Evolutionary conservation across 1,284 basidiomycete species (phyloP).

Genomic region (Fomitopsis betulina): DNA sequence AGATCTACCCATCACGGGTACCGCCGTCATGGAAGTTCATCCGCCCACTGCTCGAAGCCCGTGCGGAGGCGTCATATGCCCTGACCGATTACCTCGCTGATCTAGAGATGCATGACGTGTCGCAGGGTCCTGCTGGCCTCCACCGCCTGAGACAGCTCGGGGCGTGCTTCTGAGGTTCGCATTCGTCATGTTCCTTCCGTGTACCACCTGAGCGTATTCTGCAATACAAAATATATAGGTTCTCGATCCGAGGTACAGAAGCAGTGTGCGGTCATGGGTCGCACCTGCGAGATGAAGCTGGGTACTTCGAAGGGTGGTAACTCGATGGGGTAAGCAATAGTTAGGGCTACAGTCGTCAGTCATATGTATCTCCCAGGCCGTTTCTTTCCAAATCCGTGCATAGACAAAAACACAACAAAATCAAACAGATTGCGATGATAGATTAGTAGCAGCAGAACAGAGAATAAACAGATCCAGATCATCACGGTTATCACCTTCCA

Average conservation of each 20-base stretch:
- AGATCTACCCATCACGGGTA: not conserved
- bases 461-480: not conserved
- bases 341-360: not conserved
- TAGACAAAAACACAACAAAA: not conserved
- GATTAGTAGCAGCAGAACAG: not conserved
- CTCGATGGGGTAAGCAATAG: not conserved
- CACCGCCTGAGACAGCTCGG: not conserved
- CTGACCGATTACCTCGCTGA: slow-evolving; percentile 1
- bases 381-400: not conserved
- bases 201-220: not conserved
- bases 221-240: not conserved
- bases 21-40: slow-evolving; percentile 14
- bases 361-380: not conserved
- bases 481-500: slow-evolving; percentile 1
- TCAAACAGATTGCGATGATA: not conserved
- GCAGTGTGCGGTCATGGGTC: not conserved
- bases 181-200: not conserved
- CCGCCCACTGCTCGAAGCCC: slow-evolving; percentile 20
- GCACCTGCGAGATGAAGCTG: not conserved
- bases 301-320: not conserved
- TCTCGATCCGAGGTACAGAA: not conserved
- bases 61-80: slow-evolving; percentile 14
- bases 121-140: not conserved
- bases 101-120: not conserved
- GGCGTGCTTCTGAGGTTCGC: not conserved